A percentile compares a stretch with the other conserved stretches of the same genome.
Evolutionary conservation across 805 yeast species (phyloP).

Genomic region (Myxozyma nipponensis): DNA sequence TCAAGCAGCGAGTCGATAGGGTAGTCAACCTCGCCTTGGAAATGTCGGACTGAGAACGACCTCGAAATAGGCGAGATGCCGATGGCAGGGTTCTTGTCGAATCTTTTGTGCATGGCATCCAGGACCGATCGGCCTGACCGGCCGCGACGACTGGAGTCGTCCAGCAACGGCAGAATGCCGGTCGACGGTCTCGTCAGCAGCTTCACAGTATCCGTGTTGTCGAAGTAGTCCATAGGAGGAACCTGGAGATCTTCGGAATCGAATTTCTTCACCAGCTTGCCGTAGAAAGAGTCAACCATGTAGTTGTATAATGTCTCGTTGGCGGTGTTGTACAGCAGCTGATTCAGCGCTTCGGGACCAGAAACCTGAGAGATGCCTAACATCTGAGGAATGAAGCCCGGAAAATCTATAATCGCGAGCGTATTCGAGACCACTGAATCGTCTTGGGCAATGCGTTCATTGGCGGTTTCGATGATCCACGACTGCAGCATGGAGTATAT

Average conservation of each 20-base stretch:
- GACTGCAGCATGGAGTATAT: constrained; percentile 40
- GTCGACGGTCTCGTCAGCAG: constrained; percentile 45
- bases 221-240: constrained; percentile 54
- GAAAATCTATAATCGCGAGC: constrained; percentile 41
- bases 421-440: constrained; percentile 36
- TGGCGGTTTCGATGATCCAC: constrained; percentile 41
- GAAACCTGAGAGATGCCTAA: constrained; percentile 5
- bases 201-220: constrained; percentile 54
- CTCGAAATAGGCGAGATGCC: constrained; percentile 26
- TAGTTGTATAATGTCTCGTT: constrained; percentile 42
- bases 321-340: constrained; percentile 42
- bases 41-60: constrained; percentile 50
- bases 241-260: constrained; percentile 44
- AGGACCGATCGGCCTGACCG: constrained; percentile 36
- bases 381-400: constrained; percentile 38
- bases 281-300: constrained; percentile 39
- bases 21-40: constrained; percentile 58
- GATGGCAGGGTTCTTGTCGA: constrained; percentile 31
- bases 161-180: constrained; percentile 40
- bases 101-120: constrained; percentile 36
- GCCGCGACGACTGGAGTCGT: constrained; percentile 39
- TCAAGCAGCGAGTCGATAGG: constrained; percentile 49
- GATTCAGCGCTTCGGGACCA: constrained; percentile 34
- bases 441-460: constrained; percentile 36
- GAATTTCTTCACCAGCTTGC: constrained; percentile 39